Percentiles rank a stretch among this genome's conserved stretches.
Evolutionary conservation across 2,329 filamentous ascomycete genomes (phyloP).

Genomic region (Aspergillus clavatus): DNA sequence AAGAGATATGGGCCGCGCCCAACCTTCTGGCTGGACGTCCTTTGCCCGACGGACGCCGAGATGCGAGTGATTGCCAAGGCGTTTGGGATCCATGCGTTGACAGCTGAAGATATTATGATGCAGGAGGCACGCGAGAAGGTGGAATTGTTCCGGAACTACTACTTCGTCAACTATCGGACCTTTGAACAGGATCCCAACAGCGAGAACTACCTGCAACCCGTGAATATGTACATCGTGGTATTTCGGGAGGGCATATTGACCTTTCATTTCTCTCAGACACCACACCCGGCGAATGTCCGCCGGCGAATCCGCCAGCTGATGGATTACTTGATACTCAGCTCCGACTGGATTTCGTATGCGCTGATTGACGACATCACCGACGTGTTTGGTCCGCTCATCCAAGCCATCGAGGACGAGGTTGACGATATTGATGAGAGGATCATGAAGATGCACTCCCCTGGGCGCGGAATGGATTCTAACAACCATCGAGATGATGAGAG

Average conservation of each 20-base stretch:
- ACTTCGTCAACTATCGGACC: conserved; percentile 96
- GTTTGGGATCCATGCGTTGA: conserved; percentile 93
- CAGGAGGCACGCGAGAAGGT: conserved; percentile 98
- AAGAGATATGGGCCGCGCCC: conserved; percentile 73
- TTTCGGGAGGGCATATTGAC: conserved; percentile 93
- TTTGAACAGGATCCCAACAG: conserved; percentile 92
- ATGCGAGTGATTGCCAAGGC: conserved; percentile 92
- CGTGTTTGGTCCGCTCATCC: conserved; percentile 86
- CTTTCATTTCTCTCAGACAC: conserved; percentile 95
- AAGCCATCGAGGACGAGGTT: conserved; percentile 90
- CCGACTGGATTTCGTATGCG: conserved; percentile 98
- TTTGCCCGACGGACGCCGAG: conserved; percentile 85
- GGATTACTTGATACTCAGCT: conserved; percentile 86
- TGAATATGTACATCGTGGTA: conserved; percentile 96
- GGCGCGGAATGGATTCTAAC: conserved; percentile 32
- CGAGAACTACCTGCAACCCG: conserved; percentile 86
- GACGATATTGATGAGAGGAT: conserved; percentile 96
- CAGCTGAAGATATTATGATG: conserved; percentile 93
- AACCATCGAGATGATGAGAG: conserved; percentile 36
- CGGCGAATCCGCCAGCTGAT: conserved; percentile 87
- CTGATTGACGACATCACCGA: conserved; percentile 98
- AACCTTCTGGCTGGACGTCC: conserved; percentile 93
- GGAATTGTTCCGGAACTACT: conserved; percentile 94
- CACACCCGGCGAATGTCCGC: conserved; percentile 92
- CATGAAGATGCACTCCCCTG: conserved; percentile 66